phyloP scores from a whole-genome alignment of 2,329 filamentous ascomycete genomes.

The Trichoderma hamatum region DNA sequence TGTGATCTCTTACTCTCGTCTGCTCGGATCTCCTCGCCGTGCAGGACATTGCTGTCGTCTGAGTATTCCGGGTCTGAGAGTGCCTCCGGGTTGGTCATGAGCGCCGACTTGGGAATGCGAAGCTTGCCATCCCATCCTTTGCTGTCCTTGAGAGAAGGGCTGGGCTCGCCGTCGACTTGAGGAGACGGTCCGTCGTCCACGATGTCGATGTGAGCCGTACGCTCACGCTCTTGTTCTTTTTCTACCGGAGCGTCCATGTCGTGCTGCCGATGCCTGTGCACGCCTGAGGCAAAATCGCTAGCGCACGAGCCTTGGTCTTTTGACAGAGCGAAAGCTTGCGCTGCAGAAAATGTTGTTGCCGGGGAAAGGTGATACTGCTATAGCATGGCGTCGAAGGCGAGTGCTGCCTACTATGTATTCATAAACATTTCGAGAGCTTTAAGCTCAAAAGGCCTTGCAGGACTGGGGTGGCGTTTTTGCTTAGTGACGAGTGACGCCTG shows the following conservation, averaged over 20 bases:
- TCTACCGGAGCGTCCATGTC: conserved; percentile 48
- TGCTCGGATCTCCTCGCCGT: conserved; percentile 74
- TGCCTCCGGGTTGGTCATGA: conserved; percentile 77
- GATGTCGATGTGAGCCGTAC: conserved; percentile 53
- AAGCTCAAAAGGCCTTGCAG: not conserved
- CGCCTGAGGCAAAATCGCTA: not conserved
- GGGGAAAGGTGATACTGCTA: not conserved
- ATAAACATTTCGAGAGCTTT: not conserved
- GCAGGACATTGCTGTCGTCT: conserved; percentile 67
- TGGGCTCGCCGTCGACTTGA: conserved; percentile 47
- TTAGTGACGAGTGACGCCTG: conserved; percentile 15
- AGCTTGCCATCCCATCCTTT: conserved; percentile 86
- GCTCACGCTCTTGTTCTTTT: conserved; percentile 44
- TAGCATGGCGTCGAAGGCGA: not conserved
- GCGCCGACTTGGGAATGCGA: conserved; percentile 63
- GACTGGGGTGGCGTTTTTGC: conserved; percentile 16
- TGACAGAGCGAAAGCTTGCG: not conserved
- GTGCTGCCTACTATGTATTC: not conserved
- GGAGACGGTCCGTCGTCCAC: conserved; percentile 47
- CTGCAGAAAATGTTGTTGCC: not conserved
- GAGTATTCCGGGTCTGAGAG: conserved; percentile 85
- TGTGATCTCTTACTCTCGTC: conserved; percentile 68
- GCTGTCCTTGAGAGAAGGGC: conserved; percentile 58
- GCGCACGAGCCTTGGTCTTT: not conserved
- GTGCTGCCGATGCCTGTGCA: conserved; percentile 12